Base-by-base conservation (phyloP, 306 rosid genomes). In the Betula pendula region DNA sequence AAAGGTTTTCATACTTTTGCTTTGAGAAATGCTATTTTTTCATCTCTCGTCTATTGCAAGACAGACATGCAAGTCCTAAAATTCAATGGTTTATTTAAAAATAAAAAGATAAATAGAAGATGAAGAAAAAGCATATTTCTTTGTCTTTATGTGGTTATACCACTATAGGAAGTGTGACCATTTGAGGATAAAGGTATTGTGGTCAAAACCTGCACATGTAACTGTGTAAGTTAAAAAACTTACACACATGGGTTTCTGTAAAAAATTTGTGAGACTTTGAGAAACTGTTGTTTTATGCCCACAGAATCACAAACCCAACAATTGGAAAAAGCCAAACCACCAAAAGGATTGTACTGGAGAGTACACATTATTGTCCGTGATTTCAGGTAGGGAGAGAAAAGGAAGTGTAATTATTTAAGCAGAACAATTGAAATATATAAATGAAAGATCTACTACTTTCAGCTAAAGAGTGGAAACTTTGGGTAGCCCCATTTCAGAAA, bases 341-440 rank as follows among this genome's bases (percentile, higher is more conserved):
- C 80, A 81, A 84, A 84, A 53, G 82, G 58, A 49, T 81, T 88
- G 89, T 90, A 90, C 93, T 76, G 79, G 63, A 84, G 77, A 71
- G 89, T 87, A 86, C 89, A 76, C 79, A 52, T 79, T 73, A 48
- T 53, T 75, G 84, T 83, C 93, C 88, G 88, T 91, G 87, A 84
- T 74, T 74, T 81, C 79, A 67, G 85, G 22, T 66, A 4, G 65
- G 13, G 40, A 52, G 22, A 45, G 19, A 40, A 22, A 53, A 5
- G 35, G 16, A 6, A 55, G 59, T 62, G 19, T 31, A 62, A 31
- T 62, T 15, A 62, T 31, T 31, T 52, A 38, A 62, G n/a, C 7
- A 60, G n/a, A 29, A 60, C 19, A 7, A 6, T 31, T 62, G 16
- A 62, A 62, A 15, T 60, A 60, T 31, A 15, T 22, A 24, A 17